These are phyloP conservation scores for Phylloporus scabripes DNA, from an alignment of 768 basidiomycete genomes.

Conservation along the genomic window DNA sequence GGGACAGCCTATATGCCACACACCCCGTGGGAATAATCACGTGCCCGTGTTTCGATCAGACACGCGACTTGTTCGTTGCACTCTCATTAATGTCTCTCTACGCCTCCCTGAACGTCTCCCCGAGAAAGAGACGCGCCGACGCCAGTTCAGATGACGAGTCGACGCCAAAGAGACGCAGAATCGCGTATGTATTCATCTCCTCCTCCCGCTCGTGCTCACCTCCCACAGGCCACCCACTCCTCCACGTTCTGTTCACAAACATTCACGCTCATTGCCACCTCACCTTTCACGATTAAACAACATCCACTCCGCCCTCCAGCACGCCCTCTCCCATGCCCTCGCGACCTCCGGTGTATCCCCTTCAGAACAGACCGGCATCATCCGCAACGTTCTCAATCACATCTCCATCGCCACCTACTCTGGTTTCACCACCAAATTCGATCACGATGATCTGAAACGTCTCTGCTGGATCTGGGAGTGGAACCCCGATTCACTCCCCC, in stretches of 20 bases:
- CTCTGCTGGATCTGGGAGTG: slow-evolving; percentile 92
- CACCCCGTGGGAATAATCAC: slow-evolving; percentile 29
- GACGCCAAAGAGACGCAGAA: slow-evolving; percentile 64
- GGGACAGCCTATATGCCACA: background rate
- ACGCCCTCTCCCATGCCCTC: slow-evolving; percentile 79
- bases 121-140: slow-evolving; percentile 60
- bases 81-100: slow-evolving; percentile 8
- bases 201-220: slow-evolving; percentile 2
- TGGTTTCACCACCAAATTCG: slow-evolving; percentile 59
- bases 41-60: slow-evolving; percentile 29
- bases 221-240: slow-evolving; percentile 52
- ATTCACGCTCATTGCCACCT: slow-evolving; percentile 40
- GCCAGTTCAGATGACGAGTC: slow-evolving; percentile 47
- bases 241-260: slow-evolving; percentile 43
- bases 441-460: slow-evolving; percentile 62
- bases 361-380: slow-evolving; percentile 65
- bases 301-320: slow-evolving; percentile 68
- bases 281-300: slow-evolving; percentile 57
- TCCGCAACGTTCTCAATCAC: slow-evolving; percentile 76
- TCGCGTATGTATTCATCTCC: slow-evolving; percentile 34
- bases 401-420: slow-evolving; percentile 63
- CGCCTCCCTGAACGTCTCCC: slow-evolving; percentile 53
- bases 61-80: background rate
- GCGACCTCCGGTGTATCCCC: slow-evolving; percentile 80
- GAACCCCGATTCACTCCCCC: slow-evolving; percentile 49